phyloP scores from a whole-genome alignment of 2,329 filamentous ascomycete genomes.

The Fusarium decemcellulare region DNA sequence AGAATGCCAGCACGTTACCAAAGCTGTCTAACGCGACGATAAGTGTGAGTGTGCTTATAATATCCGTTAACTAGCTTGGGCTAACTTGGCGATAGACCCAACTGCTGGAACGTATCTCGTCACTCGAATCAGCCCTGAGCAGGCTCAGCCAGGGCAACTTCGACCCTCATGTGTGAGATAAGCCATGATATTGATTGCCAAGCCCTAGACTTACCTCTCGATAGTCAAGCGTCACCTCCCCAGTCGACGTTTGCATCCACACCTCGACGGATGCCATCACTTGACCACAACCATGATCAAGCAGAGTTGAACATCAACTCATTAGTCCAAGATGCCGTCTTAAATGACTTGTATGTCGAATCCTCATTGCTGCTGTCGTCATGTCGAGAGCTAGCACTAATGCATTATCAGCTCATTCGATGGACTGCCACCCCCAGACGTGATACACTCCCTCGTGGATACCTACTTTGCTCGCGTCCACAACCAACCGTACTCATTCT shows the following conservation, averaged over 20 bases:
- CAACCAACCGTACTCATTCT: conserved; percentile 43
- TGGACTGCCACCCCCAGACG: conserved; percentile 7
- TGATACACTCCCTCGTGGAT: conserved; percentile 44
- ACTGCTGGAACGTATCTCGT: conserved; percentile 17
- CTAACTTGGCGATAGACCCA: not conserved
- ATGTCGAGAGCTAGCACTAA: not conserved
- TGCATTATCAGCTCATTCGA: not conserved
- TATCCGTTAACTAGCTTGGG: not conserved
- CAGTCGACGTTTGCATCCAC: conserved; percentile 2
- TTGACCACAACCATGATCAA: not conserved
- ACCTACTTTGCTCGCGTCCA: conserved; percentile 50
- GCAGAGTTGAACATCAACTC: not conserved
- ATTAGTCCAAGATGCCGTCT: not conserved
- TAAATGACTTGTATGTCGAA: not conserved
- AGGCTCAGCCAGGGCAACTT: conserved; percentile 16
- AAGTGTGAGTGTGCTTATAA: not conserved
- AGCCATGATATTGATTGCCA: not conserved
- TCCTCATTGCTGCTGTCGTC: too few relatives aligned
- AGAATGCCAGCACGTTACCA: not conserved
- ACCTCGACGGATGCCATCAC: conserved; percentile 7
- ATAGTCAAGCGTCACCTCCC: not conserved
- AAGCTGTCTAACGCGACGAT: not conserved
- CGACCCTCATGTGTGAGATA: conserved; percentile 2
- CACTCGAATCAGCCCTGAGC: conserved; percentile 12
- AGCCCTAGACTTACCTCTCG: not conserved